Conservation (phyloP, 208 protist species). For the Trypanosoma rangeli region DNA sequence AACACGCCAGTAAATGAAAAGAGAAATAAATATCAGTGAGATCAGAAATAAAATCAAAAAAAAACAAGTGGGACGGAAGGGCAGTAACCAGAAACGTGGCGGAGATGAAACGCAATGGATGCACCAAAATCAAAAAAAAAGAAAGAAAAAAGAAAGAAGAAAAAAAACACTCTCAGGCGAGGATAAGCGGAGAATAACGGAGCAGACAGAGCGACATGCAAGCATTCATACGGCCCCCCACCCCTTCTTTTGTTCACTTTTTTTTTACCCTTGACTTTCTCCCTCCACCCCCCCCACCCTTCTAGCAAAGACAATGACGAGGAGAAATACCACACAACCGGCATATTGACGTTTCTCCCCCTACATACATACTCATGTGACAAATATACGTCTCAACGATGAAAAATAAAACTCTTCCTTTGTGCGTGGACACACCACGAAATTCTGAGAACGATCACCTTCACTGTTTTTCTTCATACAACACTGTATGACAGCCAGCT, state of each 20-base stretch:
- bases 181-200: background rate
- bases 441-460: conserved; percentile 11
- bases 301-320: background rate
- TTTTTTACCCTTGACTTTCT: background rate
- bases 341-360: background rate
- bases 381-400: conserved; percentile 32
- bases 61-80: background rate
- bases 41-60: conserved; percentile 9
- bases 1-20: conserved; percentile 2
- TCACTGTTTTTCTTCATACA: conserved; percentile 26
- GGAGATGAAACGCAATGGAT: too few species aligned
- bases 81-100: too few species aligned
- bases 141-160: conserved; percentile 17
- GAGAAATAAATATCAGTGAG: background rate
- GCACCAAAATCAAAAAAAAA: too few species aligned
- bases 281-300: background rate
- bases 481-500: conserved; percentile 22
- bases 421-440: conserved; percentile 39
- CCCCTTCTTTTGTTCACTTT: background rate
- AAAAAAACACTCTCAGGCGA: background rate
- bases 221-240: background rate
- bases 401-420: conserved; percentile 21
- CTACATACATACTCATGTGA: conserved; percentile 21
- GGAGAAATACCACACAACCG: too few species aligned
- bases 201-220: background rate